Base-by-base conservation (phyloP, 2,329 filamentous ascomycete species). In the Talaromyces sp. region DNA sequence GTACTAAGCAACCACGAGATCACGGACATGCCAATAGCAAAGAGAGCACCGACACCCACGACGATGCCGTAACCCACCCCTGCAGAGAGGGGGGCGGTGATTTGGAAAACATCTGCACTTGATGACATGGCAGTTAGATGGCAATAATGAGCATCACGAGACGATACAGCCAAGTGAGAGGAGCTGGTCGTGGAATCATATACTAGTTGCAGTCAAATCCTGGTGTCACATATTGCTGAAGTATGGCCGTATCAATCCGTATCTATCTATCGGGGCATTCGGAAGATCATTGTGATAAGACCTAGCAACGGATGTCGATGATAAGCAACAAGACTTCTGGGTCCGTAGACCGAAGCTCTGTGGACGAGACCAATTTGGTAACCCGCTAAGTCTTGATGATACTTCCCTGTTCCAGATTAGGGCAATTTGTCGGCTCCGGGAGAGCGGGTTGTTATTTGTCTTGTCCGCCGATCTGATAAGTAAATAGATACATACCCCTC, bases 1-100 rank as follows among this genome's bases (percentile, higher is more conserved):
- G 13, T 39, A 41, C 39, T 65, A 11, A 57, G 22, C 25, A 59
- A 25, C 56, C 56, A 60, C 11, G 61, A 54, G 19, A 56, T 33
- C 27, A 62, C 43, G 17, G 47, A 54, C 61, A 62, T 62, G 27
- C 45, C 61, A 27, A 62, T 25, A 3, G 61, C 61, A 33, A 62
- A 62, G 5, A 49, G 31, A 45, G 52, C 39, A 35, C 52, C 62
- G 8, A 64, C n/a, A 17, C 62, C 61, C 17, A 52, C 27, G 25
- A 56, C 47, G 8, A 52, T 33, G 39, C 60, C 52, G 35, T 64
- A 52, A 22, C 47, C 58, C 43, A 62, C 33, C 5, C 59, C 63
- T 8, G 59, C 54, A 10, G 56, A 63, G 15, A 62, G 60, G 65
- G 33, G 37, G 9, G 43, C 54, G 47, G 47, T 25, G 47, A 50